Conservation (phyloP, 2,329 filamentous ascomycete species). For the Beauveria scarabaeidicola region DNA sequence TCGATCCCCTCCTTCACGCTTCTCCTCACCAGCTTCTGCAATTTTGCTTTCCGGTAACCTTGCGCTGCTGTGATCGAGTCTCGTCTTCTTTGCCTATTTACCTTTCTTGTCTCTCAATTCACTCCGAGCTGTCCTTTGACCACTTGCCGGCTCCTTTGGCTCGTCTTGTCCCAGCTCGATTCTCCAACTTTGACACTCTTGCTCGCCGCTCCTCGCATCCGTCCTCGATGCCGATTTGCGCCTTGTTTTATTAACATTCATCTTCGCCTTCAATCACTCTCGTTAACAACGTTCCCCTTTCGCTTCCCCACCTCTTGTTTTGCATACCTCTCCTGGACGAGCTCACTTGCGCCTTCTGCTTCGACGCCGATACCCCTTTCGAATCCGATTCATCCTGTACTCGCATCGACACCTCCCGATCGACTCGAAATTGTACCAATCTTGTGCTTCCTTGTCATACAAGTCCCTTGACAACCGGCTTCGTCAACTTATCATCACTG, state of each 20-base stretch:
- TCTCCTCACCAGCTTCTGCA: slow-evolving; percentile 8
- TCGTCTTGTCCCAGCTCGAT: not conserved
- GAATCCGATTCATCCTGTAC: slow-evolving; percentile 1
- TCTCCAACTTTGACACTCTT: not conserved
- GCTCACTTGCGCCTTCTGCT: not conserved
- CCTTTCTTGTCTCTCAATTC: not conserved
- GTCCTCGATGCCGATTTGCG: slow-evolving; percentile 1
- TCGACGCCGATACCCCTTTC: slow-evolving; percentile 10
- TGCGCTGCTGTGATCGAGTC: slow-evolving; percentile 10
- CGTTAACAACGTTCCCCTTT: slow-evolving; percentile 5
- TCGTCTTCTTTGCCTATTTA: not conserved
- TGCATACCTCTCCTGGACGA: slow-evolving; percentile 7
- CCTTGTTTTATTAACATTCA: slow-evolving; percentile 3
- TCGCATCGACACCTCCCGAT: not conserved
- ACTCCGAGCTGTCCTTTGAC: not conserved
- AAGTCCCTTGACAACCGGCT: not conserved
- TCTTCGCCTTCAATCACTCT: slow-evolving; percentile 4
- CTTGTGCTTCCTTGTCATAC: not conserved
- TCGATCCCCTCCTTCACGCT: slow-evolving; percentile 9
- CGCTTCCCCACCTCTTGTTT: not conserved
- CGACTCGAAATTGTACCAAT: slow-evolving; percentile 1
- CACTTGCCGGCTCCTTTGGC: not conserved
- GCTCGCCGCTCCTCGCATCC: not conserved
- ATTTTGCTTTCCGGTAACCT: not conserved
- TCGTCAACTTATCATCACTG: not conserved